Conservation (phyloP, 306 rosid genomes). For the Pyrus bretschneideri region DNA sequence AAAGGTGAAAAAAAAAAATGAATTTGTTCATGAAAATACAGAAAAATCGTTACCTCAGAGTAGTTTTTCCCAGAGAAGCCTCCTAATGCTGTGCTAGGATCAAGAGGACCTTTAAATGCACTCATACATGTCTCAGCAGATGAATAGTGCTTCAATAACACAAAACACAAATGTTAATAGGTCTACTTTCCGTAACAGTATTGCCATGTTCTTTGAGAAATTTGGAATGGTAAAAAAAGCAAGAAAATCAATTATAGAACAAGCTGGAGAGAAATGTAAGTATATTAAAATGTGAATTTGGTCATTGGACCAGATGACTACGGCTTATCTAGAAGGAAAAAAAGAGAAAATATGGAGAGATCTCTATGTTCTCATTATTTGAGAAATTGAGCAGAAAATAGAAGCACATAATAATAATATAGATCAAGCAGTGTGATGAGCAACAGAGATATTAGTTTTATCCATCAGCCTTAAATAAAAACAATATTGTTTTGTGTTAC, state of each 20-base stretch:
- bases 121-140: constrained; percentile 89
- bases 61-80: constrained; percentile 75
- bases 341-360: background rate
- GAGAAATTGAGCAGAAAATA: background rate
- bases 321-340: background rate
- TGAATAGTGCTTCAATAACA: constrained; percentile 72
- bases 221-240: background rate
- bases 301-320: background rate
- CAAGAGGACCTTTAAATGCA: constrained; percentile 92
- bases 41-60: constrained; percentile 58
- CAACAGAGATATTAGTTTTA: background rate
- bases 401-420: background rate
- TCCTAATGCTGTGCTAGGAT: constrained; percentile 97
- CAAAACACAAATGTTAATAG: constrained; percentile 5
- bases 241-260: background rate
- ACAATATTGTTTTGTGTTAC: background rate
- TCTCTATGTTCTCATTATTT: background rate
- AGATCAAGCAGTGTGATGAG: background rate
- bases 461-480: background rate
- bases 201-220: background rate
- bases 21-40: background rate
- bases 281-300: background rate
- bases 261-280: constrained; percentile 4
- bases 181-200: background rate
- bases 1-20: background rate